A percentile compares a stretch with the other conserved stretches of the same genome.
phyloP scores from a whole-genome alignment of 1,139 yeast genomes.

The Yamadazyma triangularis region DNA sequence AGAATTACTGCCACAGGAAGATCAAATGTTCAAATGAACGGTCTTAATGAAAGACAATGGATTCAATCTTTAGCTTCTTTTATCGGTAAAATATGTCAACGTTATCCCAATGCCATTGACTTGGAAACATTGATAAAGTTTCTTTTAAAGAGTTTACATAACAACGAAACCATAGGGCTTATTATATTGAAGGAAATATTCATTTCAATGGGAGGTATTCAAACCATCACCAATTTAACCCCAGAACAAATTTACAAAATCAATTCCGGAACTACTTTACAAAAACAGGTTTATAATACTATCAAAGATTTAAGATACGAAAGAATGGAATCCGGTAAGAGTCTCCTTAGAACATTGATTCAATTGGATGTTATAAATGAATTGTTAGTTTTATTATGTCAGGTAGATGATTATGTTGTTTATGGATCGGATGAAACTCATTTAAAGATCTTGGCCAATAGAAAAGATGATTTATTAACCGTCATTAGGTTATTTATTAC shows the following conservation, averaged over 20 bases:
- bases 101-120: conserved; percentile 47
- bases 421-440: conserved; percentile 44
- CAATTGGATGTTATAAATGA: conserved; percentile 53
- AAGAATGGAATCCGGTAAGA: conserved; percentile 45
- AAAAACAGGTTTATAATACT: conserved; percentile 51
- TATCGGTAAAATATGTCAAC: conserved; percentile 58
- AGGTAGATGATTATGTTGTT: conserved; percentile 40
- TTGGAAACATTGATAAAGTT: conserved; percentile 55
- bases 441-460: conserved; percentile 66
- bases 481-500: conserved; percentile 64
- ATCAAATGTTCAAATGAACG: conserved; percentile 68
- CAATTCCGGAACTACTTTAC: conserved; percentile 60
- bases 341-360: conserved; percentile 47
- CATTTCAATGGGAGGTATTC: conserved; percentile 78
- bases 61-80: conserved; percentile 68
- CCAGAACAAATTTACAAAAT: conserved; percentile 61
- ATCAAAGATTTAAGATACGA: conserved; percentile 58
- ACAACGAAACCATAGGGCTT: conserved; percentile 59
- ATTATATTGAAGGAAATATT: conserved; percentile 68
- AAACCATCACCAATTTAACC: conserved; percentile 61
- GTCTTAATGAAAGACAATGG: conserved; percentile 83
- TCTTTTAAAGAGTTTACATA: conserved; percentile 61
- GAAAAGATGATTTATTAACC: conserved; percentile 67
- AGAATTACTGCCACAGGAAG: conserved; percentile 67
- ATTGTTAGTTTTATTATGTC: conserved; percentile 59